Evolutionary conservation across 495 filamentous ascomycete genomes (phyloP).

Genomic region (Evansstolkia leycettana): DNA sequence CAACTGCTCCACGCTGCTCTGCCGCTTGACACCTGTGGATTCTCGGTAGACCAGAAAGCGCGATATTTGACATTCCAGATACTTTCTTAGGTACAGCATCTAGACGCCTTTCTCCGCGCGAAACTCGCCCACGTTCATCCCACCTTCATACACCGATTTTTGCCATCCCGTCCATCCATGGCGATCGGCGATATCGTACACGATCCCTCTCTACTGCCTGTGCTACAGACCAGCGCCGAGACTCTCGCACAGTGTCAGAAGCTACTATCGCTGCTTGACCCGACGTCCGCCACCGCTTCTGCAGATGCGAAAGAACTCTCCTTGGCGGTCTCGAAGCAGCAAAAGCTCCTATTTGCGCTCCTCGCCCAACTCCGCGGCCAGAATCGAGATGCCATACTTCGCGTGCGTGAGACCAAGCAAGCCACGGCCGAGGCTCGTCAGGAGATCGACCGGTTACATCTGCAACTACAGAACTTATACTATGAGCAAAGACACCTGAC

Average conservation of each 20-base stretch:
- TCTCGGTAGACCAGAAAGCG: no score
- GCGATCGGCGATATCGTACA: slow-evolving; percentile 49
- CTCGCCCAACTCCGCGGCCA: slow-evolving; percentile 71
- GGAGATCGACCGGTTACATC: slow-evolving; percentile 82
- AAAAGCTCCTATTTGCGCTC: slow-evolving; percentile 68
- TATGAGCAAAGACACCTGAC: slow-evolving; percentile 88
- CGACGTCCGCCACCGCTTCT: slow-evolving; percentile 25
- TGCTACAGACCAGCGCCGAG: slow-evolving; percentile 55
- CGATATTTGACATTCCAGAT: no score
- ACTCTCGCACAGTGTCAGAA: slow-evolving; percentile 61
- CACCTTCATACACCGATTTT: background rate
- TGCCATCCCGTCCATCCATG: slow-evolving; percentile 20
- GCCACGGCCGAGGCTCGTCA: slow-evolving; percentile 75
- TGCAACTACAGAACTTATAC: slow-evolving; percentile 89
- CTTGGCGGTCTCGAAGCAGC: slow-evolving; percentile 57
- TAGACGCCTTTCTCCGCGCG: background rate
- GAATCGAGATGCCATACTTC: slow-evolving; percentile 69
- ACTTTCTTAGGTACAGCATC: no score
- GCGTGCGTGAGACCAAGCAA: slow-evolving; percentile 75
- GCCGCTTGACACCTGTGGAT: background rate
- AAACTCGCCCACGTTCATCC: background rate
- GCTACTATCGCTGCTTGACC: slow-evolving; percentile 51
- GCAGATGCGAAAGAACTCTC: slow-evolving; percentile 35
- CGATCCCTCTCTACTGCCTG: slow-evolving; percentile 57
- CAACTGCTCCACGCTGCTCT: background rate